phyloP scores from a whole-genome alignment of 2,329 filamentous ascomycete genomes.

The Arthrobotrys conoides region DNA sequence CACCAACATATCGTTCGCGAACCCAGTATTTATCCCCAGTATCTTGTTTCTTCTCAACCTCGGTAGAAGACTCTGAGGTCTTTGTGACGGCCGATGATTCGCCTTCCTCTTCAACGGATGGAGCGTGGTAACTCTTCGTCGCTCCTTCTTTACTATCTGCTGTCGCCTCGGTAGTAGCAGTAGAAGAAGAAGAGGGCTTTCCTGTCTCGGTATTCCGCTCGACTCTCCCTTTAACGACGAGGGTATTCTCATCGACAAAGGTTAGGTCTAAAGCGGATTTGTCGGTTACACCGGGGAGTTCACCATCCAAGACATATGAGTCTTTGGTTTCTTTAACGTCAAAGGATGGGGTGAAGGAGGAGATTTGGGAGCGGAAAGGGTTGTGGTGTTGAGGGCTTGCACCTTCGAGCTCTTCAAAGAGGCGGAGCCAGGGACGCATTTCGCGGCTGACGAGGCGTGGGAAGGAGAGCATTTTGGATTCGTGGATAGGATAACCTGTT shows the following conservation, averaged over 20 bases:
- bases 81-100: constrained; percentile 26
- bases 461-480: constrained; percentile 44
- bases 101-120: constrained; percentile 39
- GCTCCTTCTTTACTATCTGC: neutral
- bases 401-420: constrained; percentile 57
- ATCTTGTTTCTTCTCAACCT: constrained; percentile 30
- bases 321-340: constrained; percentile 69
- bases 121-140: constrained; percentile 34
- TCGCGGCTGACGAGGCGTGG: constrained; percentile 50
- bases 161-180: neutral
- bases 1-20: constrained; percentile 60
- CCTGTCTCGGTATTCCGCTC: constrained; percentile 65
- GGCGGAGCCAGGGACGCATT: constrained; percentile 45
- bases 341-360: constrained; percentile 68
- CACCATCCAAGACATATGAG: constrained; percentile 69
- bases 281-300: constrained; percentile 69
- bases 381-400: constrained; percentile 10
- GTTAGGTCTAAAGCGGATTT: constrained; percentile 69
- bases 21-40: constrained; percentile 59
- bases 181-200: neutral
- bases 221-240: constrained; percentile 69
- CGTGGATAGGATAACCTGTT: neutral
- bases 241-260: constrained; percentile 69
- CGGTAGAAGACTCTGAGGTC: neutral
- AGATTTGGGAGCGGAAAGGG: constrained; percentile 60